A percentile compares a stretch with the other conserved stretches of the same genome.
phyloP scores from a whole-genome alignment of 2,329 filamentous ascomycete genomes.

The Aspergillus awamori region DNA sequence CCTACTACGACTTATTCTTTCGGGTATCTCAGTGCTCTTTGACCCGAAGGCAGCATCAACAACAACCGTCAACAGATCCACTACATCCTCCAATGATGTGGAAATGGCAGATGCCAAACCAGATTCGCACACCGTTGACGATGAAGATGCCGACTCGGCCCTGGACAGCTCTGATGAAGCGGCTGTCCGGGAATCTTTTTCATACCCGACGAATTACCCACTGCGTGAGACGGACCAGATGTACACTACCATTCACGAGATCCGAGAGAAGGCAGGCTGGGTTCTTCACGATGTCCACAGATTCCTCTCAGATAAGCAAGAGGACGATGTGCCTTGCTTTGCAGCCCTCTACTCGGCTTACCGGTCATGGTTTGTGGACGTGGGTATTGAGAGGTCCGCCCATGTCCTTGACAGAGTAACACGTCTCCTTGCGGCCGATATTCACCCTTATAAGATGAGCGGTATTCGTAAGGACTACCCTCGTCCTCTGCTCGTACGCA shows the following conservation, averaged over 20 bases:
- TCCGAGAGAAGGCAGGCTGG: slow-evolving; percentile 78
- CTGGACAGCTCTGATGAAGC: slow-evolving; percentile 62
- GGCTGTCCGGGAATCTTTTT: slow-evolving; percentile 76
- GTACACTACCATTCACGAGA: slow-evolving; percentile 76
- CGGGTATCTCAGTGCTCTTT: slow-evolving; percentile 86
- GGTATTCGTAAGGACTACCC: slow-evolving; percentile 91
- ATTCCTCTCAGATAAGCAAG: slow-evolving; percentile 80
- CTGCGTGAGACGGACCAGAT: slow-evolving; percentile 65
- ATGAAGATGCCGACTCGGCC: slow-evolving; percentile 51
- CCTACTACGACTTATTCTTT: slow-evolving; percentile 83
- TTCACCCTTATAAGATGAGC: slow-evolving; percentile 90
- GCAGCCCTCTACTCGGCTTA: slow-evolving; percentile 91
- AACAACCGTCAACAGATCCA: slow-evolving; percentile 48
- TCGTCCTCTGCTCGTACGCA: slow-evolving; percentile 84
- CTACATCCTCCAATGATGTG: slow-evolving; percentile 42
- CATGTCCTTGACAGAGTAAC: slow-evolving; percentile 88
- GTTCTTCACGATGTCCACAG: slow-evolving; percentile 80
- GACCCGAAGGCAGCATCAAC: slow-evolving; percentile 73
- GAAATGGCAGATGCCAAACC: slow-evolving; percentile 50
- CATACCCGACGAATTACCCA: slow-evolving; percentile 85
- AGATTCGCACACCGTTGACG: slow-evolving; percentile 26
- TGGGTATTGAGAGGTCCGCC: slow-evolving; percentile 92
- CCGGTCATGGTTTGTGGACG: slow-evolving; percentile 94
- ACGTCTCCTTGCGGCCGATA: slow-evolving; percentile 81
- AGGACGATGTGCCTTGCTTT: slow-evolving; percentile 96